phyloP scores from a whole-genome alignment of 2,329 filamentous ascomycete species.

The Thermochaetoides dissita region DNA sequence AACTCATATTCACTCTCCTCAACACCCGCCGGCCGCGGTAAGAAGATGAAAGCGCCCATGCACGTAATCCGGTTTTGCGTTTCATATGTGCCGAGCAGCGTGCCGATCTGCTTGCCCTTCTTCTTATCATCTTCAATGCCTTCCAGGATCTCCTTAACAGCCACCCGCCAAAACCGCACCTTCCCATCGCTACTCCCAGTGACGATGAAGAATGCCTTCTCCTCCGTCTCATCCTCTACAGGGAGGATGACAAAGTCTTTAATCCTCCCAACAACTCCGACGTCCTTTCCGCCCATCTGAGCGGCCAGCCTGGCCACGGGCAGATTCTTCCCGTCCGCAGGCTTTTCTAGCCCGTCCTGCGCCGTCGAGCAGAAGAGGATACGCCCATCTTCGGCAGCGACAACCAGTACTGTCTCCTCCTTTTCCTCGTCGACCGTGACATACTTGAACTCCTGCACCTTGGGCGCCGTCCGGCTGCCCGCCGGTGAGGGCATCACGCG shows the following conservation, averaged over 20 bases:
- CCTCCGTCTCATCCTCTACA: conserved; percentile 20
- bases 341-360: conserved; percentile 19
- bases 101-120: conserved; percentile 36
- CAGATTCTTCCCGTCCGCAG: conserved; percentile 20
- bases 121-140: conserved; percentile 6
- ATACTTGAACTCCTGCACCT: conserved; percentile 73
- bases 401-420: conserved; percentile 44
- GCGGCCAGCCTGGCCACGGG: conserved; percentile 53
- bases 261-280: conserved; percentile 56
- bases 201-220: conserved; percentile 41
- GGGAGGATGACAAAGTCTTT: conserved; percentile 72
- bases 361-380: conserved; percentile 70
- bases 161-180: conserved; percentile 62
- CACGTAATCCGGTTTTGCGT: conserved; percentile 86
- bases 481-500: conserved; percentile 29
- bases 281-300: conserved; percentile 62
- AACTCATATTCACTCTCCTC: conserved; percentile 44
- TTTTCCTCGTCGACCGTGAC: conserved; percentile 37
- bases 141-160: conserved; percentile 24
- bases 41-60: conserved; percentile 73
- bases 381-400: conserved; percentile 83
- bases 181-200: conserved; percentile 76
- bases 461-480: conserved; percentile 53
- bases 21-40: conserved; percentile 46
- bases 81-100: conserved; percentile 62